phyloP scores from a whole-genome alignment of 768 basidiomycete species.

The Rhodotorula toruloides region DNA sequence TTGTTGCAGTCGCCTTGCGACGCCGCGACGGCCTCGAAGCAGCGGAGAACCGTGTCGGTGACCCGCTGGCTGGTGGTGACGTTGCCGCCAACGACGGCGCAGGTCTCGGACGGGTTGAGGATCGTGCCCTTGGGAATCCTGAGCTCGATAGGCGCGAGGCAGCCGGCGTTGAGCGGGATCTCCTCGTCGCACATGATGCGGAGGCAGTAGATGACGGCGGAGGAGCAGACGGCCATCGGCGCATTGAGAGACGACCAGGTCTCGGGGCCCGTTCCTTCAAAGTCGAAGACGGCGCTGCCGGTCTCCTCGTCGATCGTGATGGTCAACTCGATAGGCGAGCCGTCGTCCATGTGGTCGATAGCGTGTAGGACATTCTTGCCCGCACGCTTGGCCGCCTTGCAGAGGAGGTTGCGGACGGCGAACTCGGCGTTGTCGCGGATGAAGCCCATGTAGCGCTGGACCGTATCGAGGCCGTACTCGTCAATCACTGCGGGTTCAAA shows the following conservation, averaged over 20 bases:
- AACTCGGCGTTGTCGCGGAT: slow-evolving; percentile 82
- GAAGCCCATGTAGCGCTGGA: slow-evolving; percentile 58
- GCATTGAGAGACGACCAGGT: slow-evolving; percentile 72
- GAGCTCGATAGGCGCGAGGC: slow-evolving; percentile 57
- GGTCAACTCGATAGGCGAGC: slow-evolving; percentile 62
- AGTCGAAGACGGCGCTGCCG: slow-evolving; percentile 80
- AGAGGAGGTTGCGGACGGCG: slow-evolving; percentile 76
- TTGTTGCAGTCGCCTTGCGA: slow-evolving; percentile 84
- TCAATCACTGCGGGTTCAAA: slow-evolving; percentile 64
- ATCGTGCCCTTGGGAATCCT: slow-evolving; percentile 73
- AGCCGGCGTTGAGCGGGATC: slow-evolving; percentile 90
- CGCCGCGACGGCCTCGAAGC: slow-evolving; percentile 84
- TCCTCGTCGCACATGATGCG: slow-evolving; percentile 38
- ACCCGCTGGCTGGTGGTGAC: slow-evolving; percentile 88
- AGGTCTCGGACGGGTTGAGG: slow-evolving; percentile 73
- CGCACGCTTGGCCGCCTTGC: slow-evolving; percentile 64
- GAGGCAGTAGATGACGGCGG: slow-evolving; percentile 57
- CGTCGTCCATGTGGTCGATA: slow-evolving; percentile 80
- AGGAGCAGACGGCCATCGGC: slow-evolving; percentile 78
- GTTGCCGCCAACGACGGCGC: slow-evolving; percentile 89
- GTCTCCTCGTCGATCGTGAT: slow-evolving; percentile 69
- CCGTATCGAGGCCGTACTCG: slow-evolving; percentile 77
- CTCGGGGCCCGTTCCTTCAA: slow-evolving; percentile 51
- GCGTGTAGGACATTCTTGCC: slow-evolving; percentile 64
- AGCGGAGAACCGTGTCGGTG: slow-evolving; percentile 86